Evolutionary conservation across 2,329 filamentous ascomycete genomes (phyloP).

Genomic region (Beauveria sp.): DNA sequence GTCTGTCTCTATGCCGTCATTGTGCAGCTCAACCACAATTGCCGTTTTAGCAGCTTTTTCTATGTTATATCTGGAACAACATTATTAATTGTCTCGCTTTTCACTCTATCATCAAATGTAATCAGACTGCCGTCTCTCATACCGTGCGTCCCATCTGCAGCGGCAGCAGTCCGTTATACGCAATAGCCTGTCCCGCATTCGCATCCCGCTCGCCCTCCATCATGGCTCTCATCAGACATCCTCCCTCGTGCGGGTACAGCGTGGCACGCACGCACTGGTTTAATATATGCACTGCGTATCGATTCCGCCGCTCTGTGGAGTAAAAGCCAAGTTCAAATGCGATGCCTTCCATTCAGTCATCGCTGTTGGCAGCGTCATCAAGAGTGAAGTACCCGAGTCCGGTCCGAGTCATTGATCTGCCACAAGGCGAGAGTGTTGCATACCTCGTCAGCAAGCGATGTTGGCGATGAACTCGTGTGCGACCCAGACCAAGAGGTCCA

Average conservation of each 20-base stretch:
- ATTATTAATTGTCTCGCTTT: neutral
- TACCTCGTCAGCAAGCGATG: no score
- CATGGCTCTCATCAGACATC: constrained; percentile 26
- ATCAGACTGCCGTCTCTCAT: neutral
- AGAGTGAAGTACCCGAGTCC: no score
- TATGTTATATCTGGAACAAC: neutral
- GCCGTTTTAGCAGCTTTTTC: neutral
- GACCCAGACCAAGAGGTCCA: no score
- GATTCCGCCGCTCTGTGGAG: no score
- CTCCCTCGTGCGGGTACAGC: constrained; percentile 24
- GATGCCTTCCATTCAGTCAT: constrained; percentile 9
- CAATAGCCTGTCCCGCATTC: constrained; percentile 27
- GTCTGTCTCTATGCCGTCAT: neutral
- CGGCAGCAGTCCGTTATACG: constrained; percentile 13
- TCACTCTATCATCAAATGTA: no score
- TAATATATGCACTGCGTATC: no score
- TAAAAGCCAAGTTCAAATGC: constrained; percentile 18
- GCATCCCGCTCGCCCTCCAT: constrained; percentile 29
- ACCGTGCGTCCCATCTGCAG: constrained; percentile 13
- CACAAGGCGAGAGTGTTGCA: no score
- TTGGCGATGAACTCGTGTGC: no score
- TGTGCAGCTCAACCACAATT: neutral
- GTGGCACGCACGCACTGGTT: no score
- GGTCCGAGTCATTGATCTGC: no score
- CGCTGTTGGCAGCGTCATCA: no score